Base-by-base conservation (phyloP, 129 eudicot genomes). In the Flaveria linearis region DNA sequence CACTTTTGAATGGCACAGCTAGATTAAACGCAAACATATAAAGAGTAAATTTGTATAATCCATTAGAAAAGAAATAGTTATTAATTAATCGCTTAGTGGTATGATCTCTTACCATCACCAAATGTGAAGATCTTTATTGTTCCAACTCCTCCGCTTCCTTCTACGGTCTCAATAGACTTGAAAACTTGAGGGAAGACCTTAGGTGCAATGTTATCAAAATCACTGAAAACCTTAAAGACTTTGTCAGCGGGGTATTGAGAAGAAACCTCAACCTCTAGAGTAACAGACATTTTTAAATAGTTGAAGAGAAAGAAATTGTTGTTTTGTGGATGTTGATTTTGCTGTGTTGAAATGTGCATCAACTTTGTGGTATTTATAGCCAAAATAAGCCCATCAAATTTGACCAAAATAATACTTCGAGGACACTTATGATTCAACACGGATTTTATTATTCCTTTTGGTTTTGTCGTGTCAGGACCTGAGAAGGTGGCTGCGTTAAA, bases 1-100 rank as follows among this genome's bases (percentile, higher is more conserved):
- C 76, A 17, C 13, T 53, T 72, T 50, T 72, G 2, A 72, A 72
- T 1, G 76, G 76, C 4, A 72, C 76, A 55, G 33, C 76, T 72
- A 6, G 0, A 7, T 62, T 5, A 28, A 62, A 4, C 12, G 15
- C 2, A 69, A 1, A 25, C 17, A 30, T 20, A 6, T 28, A 30
- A 13, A 2, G 7, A 5, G 4, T 11, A 61, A 18, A 20, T 8
- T 18, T 4, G 5, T 13, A 45, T 9, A 9, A 10, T 8, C 13
- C 3, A 8, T 45, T 45, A 8, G 49, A 9, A 45, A 49, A 49
- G 1, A 13, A 49, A 3, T 14, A 49, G 3, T 13, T 9, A 15
- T 3, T 51, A 0, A 16, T 0, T 15, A 52, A n/a, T 16, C 7
- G 17, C 9, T 2, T n/a, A n/a, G 22, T 15, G 16, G 17, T 50